Evolutionary conservation across 805 yeast species (phyloP), one percentile per base, ranked within the genome.

Genomic region (Metschnikowia baotianmanensis): DNA sequence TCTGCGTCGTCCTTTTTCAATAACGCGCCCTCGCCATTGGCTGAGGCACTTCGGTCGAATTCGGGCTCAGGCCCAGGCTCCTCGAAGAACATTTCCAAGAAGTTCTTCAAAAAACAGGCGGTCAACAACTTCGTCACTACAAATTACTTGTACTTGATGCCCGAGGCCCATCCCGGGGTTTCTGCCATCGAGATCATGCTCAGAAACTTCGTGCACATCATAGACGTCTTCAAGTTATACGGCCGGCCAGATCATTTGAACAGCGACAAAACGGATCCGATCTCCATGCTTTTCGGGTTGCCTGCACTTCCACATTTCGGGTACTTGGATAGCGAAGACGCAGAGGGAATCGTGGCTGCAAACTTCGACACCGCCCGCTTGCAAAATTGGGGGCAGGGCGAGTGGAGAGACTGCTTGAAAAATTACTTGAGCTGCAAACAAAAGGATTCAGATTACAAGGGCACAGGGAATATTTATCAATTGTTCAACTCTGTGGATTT

Each of bases 171-270:
- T 59, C 80, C 82, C 3, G 85, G 86, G 29, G 91, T 85, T 21
- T 72, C 76, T 33, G 80, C 82, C 13, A 74, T 78, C 35, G 93
- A 85, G 56, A 85, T 85, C 12, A 79, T 83, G 78, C 76, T 85
- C 31, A 66, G 95, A 45, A 72, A 79, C 53, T 66, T 82, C 46
- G 71, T 85, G 23, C 91, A 88, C 34, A 68, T 83, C 15, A 74
- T 82, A 67, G 86, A 85, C 57, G 70, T 83, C 3, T 85, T 83
- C 62, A 76, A 73, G 54, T 59, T 85, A 34, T 85, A 85, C 53
- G 95, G 95, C 7, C 71, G 93, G 50, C 93, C 95, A 1, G 66
- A 72, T 39, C 79, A 83, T 44, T 72, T 87, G 51, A 80, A 76
- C 52, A 86, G 93, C 16, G 86, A 85, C 59, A 87, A 86, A 60